These are phyloP conservation scores for Seminavis robusta DNA, from an alignment of 108 stramenopile genomes.

Conservation along the genomic window DNA sequence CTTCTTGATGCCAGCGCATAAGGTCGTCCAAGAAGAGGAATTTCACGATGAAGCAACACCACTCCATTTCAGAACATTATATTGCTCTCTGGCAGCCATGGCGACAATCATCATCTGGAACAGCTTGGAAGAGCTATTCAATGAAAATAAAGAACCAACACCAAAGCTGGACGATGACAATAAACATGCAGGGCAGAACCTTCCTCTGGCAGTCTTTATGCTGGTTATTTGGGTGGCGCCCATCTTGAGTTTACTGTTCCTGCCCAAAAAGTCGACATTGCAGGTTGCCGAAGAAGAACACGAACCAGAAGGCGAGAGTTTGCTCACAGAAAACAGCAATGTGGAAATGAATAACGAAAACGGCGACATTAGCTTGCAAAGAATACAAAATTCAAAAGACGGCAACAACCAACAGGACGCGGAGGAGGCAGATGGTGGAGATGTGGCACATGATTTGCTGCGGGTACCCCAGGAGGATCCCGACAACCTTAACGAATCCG, in stretches of 20 bases:
- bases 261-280: constrained; percentile 23
- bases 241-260: constrained; percentile 39
- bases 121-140: constrained; percentile 35
- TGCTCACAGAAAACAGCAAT: background rate
- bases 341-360: constrained; percentile 13
- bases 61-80: constrained; percentile 65
- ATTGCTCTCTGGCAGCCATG: constrained; percentile 50
- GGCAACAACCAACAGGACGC: background rate
- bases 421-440: constrained; percentile 8
- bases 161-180: constrained; percentile 5
- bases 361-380: too few species aligned
- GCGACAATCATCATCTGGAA: constrained; percentile 56
- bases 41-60: constrained; percentile 54
- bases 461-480: background rate
- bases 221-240: constrained; percentile 66
- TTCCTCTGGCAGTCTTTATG: constrained; percentile 46
- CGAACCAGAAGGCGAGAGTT: background rate
- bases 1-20: constrained; percentile 49
- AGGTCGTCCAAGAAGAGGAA: constrained; percentile 20
- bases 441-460: constrained; percentile 23
- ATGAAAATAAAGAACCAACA: constrained; percentile 1
- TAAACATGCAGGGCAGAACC: constrained; percentile 23
- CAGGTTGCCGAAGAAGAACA: constrained; percentile 15
- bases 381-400: constrained; percentile 1
- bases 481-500: background rate